A percentile compares a stretch with the other conserved stretches of the same genome.
phyloP scores from a whole-genome alignment of 257 asterid species.

The Catharanthus roseus region DNA sequence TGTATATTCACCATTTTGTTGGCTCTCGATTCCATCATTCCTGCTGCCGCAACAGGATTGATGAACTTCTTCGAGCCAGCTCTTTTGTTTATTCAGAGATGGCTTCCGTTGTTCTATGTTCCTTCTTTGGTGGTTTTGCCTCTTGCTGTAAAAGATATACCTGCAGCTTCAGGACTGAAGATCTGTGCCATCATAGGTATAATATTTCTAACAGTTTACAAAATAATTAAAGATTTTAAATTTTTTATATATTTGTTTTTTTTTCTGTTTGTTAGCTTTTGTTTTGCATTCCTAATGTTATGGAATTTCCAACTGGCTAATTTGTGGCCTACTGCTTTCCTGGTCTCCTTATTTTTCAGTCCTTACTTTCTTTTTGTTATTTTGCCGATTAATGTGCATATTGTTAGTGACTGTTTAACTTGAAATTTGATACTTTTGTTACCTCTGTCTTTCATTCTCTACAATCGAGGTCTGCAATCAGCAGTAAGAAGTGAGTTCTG shows the following conservation, averaged over 20 bases:
- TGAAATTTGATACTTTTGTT: not conserved
- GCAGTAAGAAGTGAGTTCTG: not conserved
- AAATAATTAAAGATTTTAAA: not conserved
- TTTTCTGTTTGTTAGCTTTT: not conserved
- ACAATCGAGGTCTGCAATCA: not conserved
- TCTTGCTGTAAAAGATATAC: conserved; percentile 79
- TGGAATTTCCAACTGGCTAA: not conserved
- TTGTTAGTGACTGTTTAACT: not conserved
- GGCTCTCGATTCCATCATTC: conserved; percentile 66
- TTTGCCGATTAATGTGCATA: not conserved
- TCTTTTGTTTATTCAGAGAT: conserved; percentile 80
- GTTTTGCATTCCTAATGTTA: conserved; percentile 1
- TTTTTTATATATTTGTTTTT: not conserved
- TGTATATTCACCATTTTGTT: conserved; percentile 71
- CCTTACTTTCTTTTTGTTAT: too few relatives aligned
- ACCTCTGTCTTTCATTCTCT: not conserved
- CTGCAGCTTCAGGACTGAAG: conserved; percentile 88
- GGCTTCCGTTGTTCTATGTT: conserved; percentile 97
- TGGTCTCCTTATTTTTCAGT: not conserved
- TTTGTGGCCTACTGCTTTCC: not conserved
- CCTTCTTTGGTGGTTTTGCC: conserved; percentile 95
- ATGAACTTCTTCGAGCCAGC: conserved; percentile 96
- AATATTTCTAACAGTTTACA: not conserved
- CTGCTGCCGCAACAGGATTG: conserved; percentile 65
- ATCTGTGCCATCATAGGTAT: conserved; percentile 69